Percentiles rank a stretch among this genome's conserved stretches.
These are phyloP conservation scores for Begonia fuchsioides DNA, from an alignment of 306 rosid genomes.

Conservation along the genomic window DNA sequence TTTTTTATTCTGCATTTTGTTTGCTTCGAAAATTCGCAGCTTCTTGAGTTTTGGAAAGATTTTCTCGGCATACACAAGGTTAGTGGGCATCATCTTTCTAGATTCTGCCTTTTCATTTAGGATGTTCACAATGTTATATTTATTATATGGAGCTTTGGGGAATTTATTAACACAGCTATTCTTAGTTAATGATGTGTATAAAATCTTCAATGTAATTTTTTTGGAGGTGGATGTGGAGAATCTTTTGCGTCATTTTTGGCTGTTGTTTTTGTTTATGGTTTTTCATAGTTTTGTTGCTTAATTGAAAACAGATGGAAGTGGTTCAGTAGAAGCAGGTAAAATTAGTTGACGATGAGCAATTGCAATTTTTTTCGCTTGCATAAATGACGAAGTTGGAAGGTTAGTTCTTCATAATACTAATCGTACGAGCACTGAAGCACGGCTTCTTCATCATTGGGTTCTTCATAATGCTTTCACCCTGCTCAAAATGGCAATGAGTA, in stretches of 20 bases:
- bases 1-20: background rate
- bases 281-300: background rate
- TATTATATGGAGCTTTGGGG: no score
- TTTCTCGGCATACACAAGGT: constrained; percentile 96
- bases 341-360: constrained; percentile 55
- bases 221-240: background rate
- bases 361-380: constrained; percentile 82
- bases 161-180: no score
- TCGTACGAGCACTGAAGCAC: no score
- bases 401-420: no score
- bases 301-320: constrained; percentile 56
- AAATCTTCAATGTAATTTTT: background rate
- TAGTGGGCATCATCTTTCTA: constrained; percentile 14
- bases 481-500: no score
- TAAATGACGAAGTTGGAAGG: constrained; percentile 83
- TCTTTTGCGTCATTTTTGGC: background rate
- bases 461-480: no score
- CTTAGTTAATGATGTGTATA: no score
- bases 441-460: no score
- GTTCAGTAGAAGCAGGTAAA: constrained; percentile 66
- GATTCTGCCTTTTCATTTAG: no score
- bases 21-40: constrained; percentile 36
- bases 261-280: background rate
- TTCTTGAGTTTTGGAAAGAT: constrained; percentile 84
- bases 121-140: no score